Base-by-base conservation (phyloP, 345 rosid species). In the Murraya paniculata region DNA sequence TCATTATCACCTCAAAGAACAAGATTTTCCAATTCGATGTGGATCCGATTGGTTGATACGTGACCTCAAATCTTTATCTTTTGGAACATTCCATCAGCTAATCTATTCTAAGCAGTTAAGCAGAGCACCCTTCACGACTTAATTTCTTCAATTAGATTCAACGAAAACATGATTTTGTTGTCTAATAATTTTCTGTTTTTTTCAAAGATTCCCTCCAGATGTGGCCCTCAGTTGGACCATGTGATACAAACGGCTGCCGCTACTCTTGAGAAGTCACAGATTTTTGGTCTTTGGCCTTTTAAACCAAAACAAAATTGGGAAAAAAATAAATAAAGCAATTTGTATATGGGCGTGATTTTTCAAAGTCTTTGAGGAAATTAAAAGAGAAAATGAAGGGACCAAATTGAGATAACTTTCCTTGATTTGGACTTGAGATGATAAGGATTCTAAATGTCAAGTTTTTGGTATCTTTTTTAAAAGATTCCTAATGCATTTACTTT, bases 391-490 rank as follows among this genome's bases (percentile, higher is more conserved):
- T 13, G 35, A 33, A 24, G 55, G 60, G 62, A 61, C 25, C 53
- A 35, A 27, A 33, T 78, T 25, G 28, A 41, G 35, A 21, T 16
- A 59, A 22, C 75, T 77, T 72, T 33, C 2, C 27, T 10, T 9
- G 59, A 48, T 73, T 53, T 27, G 38, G 68, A 68, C 68, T 61
- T 81, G 75, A 80, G 48, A 80, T 45, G 81, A 80, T 75, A 85
- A 79, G 75, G 72, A 75, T 74, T 85, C 83, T 56, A 64, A 60
- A 61, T 11, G 64, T 50, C 56, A 59, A 64, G 27, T 27, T 62
- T 71, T 21, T 56, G 33, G 74, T 13, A 2, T 31, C 1, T 39
- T 67, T 78, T 74, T 50, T 10, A 19, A 11, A 69, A 64, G 76
- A 78, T 82, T 75, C 71, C 45, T 41, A 18, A 9, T 30, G 30